Base-by-base conservation (phyloP, 2,329 filamentous ascomycete species). In the Alternaria postmessia region DNA sequence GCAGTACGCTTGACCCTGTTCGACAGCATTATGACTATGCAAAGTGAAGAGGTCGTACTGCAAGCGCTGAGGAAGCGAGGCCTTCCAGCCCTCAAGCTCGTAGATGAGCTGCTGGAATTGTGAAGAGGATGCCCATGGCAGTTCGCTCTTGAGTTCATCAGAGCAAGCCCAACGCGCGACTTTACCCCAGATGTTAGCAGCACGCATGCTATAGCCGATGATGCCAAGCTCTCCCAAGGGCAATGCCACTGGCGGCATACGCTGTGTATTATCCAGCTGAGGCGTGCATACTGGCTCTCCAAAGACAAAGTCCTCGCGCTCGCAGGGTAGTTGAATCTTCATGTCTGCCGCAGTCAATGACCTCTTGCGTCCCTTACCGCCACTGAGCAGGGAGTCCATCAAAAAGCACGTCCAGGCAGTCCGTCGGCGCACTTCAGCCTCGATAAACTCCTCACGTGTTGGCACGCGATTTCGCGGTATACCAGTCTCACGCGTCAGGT, bases 391-490 rank as follows among this genome's bases (percentile, higher is more conserved):
- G 56, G 77, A 79, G 66, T 80, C 78, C 78, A 80, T 80, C 26
- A 80, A 69, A 67, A 80, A 80, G 65, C 78, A 80, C 1, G 78
- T 80, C 78, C 78, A 80, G 12, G 78, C 78, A 1, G 78, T 80
- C 7, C 78, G 72, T 5, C 78, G 72, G 36, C 77, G 72, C 56
- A 79, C 77, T 47, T 80, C 78, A 4, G 77, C 76, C n/a, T 76
- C 73, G 62, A 80, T 78, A 63, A 80, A 80, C 63, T 79, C 77
- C 38, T 79, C 75, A 22, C 74, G 71, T 3, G 76, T 79, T 1
- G 72, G 75, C 52, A 66, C 63, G 41, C 71, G 70, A 60, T 75
- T 71, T 16, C 69, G 64, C 8, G 77, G 73, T 39, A 62, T 60
- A 53, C 74, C 68, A 5, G 69, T 70, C 64, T 80, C 78, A 49